These are phyloP conservation scores for Kwoniella mangroviensis DNA, from an alignment of 768 basidiomycete genomes.

Conservation along the genomic window DNA sequence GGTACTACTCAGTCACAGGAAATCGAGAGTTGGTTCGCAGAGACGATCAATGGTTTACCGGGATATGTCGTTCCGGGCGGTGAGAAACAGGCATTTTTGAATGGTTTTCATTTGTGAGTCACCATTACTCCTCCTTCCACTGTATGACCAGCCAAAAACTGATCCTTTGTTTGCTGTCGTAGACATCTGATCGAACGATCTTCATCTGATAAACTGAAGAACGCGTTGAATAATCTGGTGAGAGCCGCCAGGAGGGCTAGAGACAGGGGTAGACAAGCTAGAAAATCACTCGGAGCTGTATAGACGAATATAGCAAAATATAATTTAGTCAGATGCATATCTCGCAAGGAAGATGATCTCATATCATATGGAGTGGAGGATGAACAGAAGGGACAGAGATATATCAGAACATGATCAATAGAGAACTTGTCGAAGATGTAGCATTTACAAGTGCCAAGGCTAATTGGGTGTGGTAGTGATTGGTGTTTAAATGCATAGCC, in stretches of 20 bases:
- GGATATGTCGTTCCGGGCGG: slow-evolving; percentile 66
- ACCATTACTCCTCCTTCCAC: background rate
- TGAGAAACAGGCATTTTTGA: slow-evolving; percentile 73
- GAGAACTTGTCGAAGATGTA: too few relatives aligned
- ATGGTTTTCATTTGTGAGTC: slow-evolving; percentile 74
- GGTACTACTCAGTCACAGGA: slow-evolving; percentile 71
- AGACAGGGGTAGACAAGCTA: slow-evolving; percentile 46
- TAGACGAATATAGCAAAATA: background rate
- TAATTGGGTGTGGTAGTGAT: too few relatives aligned
- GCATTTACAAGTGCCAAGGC: too few relatives aligned
- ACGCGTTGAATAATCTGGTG: slow-evolving; percentile 41
- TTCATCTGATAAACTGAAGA: slow-evolving; percentile 34
- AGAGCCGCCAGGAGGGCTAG: slow-evolving; percentile 45
- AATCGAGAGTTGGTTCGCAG: slow-evolving; percentile 73
- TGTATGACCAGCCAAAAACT: too few relatives aligned
- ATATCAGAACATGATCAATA: too few relatives aligned
- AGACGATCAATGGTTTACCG: slow-evolving; percentile 73
- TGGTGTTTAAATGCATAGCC: too few relatives aligned
- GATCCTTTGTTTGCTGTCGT: background rate
- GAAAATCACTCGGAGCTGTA: slow-evolving; percentile 42
- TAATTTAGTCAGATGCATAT: background rate
- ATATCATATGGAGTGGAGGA: background rate
- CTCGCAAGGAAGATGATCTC: background rate
- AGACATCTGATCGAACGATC: slow-evolving; percentile 29
- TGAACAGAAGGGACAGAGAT: background rate